These are phyloP conservation scores for Friedmanniomyces endolithicus DNA, from an alignment of 495 filamentous ascomycete species.

Conservation along the genomic window DNA sequence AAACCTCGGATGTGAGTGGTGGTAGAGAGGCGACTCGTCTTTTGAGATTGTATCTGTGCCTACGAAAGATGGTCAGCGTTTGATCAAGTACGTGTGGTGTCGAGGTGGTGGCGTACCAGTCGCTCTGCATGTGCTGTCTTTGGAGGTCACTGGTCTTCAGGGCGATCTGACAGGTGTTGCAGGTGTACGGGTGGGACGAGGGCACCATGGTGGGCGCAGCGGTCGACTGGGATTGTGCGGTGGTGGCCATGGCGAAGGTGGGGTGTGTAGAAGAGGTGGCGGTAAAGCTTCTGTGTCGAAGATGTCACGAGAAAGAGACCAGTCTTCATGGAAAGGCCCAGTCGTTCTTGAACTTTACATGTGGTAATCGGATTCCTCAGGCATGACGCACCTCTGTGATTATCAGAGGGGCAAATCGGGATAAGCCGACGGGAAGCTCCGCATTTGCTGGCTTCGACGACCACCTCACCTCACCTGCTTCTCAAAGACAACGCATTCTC, in stretches of 20 bases:
- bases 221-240: conserved; percentile 1
- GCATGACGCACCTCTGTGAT: no score
- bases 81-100: conserved; percentile 38
- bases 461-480: no score
- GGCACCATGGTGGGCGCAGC: neutral
- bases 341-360: no score
- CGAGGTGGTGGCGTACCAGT: conserved; percentile 44
- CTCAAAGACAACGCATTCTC: no score
- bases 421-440: no score
- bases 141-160: conserved; percentile 91
- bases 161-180: conserved; percentile 94
- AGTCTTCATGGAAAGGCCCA: no score
- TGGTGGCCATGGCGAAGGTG: conserved; percentile 12
- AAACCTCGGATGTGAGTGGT: conserved; percentile 81
- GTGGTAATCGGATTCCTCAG: no score
- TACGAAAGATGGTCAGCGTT: neutral
- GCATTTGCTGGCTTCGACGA: no score
- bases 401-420: no score
- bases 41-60: conserved; percentile 81
- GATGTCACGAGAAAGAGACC: neutral
- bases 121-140: conserved; percentile 85
- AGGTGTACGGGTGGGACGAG: conserved; percentile 76
- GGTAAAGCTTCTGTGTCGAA: neutral
- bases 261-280: neutral
- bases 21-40: conserved; percentile 84